Conservation (phyloP, 1,284 basidiomycete genomes). For the Fomitopsis betulina region DNA sequence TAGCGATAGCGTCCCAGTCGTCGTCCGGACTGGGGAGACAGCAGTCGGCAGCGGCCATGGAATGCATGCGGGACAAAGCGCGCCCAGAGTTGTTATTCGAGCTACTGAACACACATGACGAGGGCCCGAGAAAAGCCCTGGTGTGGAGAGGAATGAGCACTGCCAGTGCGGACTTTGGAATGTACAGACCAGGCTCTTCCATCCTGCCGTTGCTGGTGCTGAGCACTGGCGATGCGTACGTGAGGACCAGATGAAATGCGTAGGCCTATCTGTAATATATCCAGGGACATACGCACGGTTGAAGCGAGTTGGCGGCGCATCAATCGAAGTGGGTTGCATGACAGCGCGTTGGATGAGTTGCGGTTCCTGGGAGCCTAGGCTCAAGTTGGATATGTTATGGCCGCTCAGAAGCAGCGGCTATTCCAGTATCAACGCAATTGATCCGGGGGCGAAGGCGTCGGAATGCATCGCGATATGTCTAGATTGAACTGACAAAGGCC, state of each 20-base stretch:
- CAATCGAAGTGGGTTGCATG: not conserved
- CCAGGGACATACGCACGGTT: not conserved
- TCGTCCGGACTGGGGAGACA: not conserved
- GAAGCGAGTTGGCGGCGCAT: not conserved
- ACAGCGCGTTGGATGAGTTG: not conserved
- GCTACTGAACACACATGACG: not conserved
- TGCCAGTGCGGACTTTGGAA: not conserved
- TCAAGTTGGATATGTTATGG: slow-evolving; percentile 3
- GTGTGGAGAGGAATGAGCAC: not conserved
- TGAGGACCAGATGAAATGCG: not conserved
- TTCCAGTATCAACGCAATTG: not conserved
- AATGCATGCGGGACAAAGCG: not conserved
- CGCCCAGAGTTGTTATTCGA: not conserved
- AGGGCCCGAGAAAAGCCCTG: not conserved
- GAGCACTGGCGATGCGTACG: not conserved
- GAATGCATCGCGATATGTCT: not conserved
- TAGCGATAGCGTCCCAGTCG: not conserved
- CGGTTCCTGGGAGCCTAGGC: slow-evolving; percentile 3
- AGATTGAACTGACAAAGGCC: not conserved
- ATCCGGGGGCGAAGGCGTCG: slow-evolving; percentile 1
- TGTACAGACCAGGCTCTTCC: not conserved
- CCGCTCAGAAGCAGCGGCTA: slow-evolving; percentile 5
- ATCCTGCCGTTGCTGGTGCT: not conserved
- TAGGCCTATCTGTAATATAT: not conserved
- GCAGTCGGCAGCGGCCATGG: not conserved